Base-by-base conservation (phyloP, 2,329 filamentous ascomycete species). In the Neoascochyta sp. region DNA sequence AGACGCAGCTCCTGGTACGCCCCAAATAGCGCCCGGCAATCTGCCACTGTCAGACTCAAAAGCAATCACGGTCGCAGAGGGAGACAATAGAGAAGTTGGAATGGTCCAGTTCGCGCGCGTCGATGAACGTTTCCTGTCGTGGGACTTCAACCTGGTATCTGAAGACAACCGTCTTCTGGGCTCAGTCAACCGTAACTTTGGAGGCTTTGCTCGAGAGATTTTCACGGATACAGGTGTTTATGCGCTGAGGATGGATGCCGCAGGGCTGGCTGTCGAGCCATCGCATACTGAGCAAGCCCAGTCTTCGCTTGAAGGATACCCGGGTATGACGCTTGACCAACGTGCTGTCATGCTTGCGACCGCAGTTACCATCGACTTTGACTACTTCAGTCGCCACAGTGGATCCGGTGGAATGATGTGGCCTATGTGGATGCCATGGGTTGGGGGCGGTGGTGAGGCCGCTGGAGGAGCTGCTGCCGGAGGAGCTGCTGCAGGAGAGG, bases 181-280 rank as follows among this genome's bases (percentile, higher is more conserved):
- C 22, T 75, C 71, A 2, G 78, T 82, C 4, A 81, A 80, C 43
- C 73, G 78, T 39, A 76, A 80, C 44, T 82, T 81, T 44, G 66
- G 59, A 11, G 78, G 78, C 3, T 79, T 80, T 50, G 77, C 74
- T 2, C 66, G 78, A 9, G 78, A 82, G 42, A 65, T 81, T 11
- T 81, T 82, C 52, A 81, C 78, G 1, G 78, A 81, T 41, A 81
- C 76, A 0, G 78, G 78, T 23, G 74, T 80, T 1, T 82, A 82
- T 47, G 76, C 74, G 6, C 57, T 82, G 10, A 66, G 78, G 9
- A 81, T 82, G 77, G 78, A 82, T 48, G 71, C 75, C 12, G 77
- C 75, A 9, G 65, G 57, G 1, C 34, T 68, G 8, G 56, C 61
- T 10, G 47, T 54, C 14, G 64, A 68, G 36, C 58, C 60, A 3